Percentiles rank a stretch among this genome's conserved stretches.
Conservation (phyloP, 2,329 filamentous ascomycete species). For the Clarireedia homoeocarpa region DNA sequence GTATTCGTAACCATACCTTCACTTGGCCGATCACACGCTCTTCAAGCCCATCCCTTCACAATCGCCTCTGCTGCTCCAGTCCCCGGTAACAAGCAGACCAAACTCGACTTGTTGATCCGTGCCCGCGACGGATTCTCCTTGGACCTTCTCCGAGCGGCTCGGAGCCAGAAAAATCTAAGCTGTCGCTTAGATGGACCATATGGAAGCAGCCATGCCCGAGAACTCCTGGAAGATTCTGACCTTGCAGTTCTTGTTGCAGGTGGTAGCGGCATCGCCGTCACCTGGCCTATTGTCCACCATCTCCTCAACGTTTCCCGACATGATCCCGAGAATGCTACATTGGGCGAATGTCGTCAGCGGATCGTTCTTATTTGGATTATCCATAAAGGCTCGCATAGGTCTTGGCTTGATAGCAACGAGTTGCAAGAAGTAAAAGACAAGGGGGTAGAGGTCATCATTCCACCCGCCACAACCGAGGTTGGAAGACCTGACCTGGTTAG, state of each 20-base stretch:
- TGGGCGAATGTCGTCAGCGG: constrained; percentile 22
- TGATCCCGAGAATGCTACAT: constrained; percentile 14
- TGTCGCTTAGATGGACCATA: constrained; percentile 59
- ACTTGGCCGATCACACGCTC: constrained; percentile 41
- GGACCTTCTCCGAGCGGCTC: constrained; percentile 45
- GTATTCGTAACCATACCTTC: constrained; percentile 53
- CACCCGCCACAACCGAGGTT: constrained; percentile 44
- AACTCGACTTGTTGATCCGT: constrained; percentile 51
- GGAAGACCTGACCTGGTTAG: constrained; percentile 45
- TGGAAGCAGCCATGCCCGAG: constrained; percentile 47
- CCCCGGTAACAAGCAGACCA: constrained; percentile 35
- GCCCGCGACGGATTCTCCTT: constrained; percentile 52
- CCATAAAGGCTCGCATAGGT: constrained; percentile 42
- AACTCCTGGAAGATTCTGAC: constrained; percentile 41
- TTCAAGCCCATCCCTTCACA: constrained; percentile 61
- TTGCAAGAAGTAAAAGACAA: constrained; percentile 40
- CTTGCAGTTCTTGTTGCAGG: constrained; percentile 51
- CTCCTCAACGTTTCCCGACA: constrained; percentile 27
- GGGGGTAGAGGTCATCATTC: constrained; percentile 45
- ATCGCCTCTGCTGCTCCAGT: constrained; percentile 52
- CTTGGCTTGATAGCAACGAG: constrained; percentile 45
- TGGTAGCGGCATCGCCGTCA: constrained; percentile 57
- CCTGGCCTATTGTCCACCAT: constrained; percentile 52
- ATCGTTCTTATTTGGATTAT: constrained; percentile 53
- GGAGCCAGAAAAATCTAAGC: constrained; percentile 33